Evolutionary conservation across 2,329 filamentous ascomycete species (phyloP), one percentile per base, ranked within the genome.

Genomic region (Aureobasidium sp.): DNA sequence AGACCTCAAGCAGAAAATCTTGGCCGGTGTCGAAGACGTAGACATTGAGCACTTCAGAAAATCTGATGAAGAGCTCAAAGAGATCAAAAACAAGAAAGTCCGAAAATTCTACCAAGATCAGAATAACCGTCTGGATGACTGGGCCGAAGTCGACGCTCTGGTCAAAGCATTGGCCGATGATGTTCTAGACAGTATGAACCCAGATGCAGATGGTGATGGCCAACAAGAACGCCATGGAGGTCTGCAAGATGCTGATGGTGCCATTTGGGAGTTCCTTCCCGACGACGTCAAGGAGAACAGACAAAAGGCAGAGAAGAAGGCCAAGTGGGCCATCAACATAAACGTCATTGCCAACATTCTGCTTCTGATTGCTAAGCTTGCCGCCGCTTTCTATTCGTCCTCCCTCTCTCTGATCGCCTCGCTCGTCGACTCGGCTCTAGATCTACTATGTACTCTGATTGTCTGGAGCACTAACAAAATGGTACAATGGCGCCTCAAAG

Each of bases 401-500:
- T 86, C 84, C 1, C 76, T 86, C 7, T 86, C 83, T 1, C 75
- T 86, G 21, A 80, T 86, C 37, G 84, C 84, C 11, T 85, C 82
- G 25, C 76, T 85, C 10, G 81, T 85, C 15, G 84, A 87, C 69
- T 85, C 83, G 1, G 83, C 81, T 2, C 75, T 86, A 21, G 83
- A 86, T 64, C 73, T 86, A 21, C 76, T 86, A 3, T 85, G 82
- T 68, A 85, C 83, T 0, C 70, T 81, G 39, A 86, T 86, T 62
- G 80, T 86, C 29, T 86, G 82, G 81, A 77, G 77, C 0, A 86
- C 83, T 2, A 85, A 84, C 66, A 78, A 75, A 57, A 68, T 86
- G 47, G 84, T 86, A 3, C 72, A 78, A 13, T 86, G 84, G 84
- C 78, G 78, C 25, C 69, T 85, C 5, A 70, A 72, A 5, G 72